phyloP scores from a whole-genome alignment of 805 yeast species.

The Cyberlindnera mycetangii region DNA sequence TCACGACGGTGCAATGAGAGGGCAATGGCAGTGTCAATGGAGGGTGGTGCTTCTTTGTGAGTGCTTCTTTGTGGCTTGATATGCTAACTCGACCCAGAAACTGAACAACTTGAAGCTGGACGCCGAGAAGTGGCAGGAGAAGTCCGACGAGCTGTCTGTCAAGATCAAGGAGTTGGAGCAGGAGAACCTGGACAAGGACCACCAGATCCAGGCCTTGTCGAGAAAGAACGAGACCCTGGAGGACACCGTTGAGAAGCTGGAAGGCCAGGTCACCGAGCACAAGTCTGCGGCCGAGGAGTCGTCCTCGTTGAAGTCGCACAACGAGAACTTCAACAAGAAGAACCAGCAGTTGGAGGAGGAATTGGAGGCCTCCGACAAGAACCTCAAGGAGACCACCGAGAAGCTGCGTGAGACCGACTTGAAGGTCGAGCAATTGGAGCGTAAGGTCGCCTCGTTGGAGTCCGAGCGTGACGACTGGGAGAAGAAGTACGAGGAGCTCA shows the following conservation, averaged over 20 bases:
- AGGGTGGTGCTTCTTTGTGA: too few relatives aligned
- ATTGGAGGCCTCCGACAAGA: constrained; percentile 84
- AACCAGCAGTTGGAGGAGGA: constrained; percentile 86
- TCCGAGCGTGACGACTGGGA: constrained; percentile 90
- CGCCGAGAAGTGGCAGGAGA: constrained; percentile 96
- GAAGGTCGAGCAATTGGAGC: constrained; percentile 93
- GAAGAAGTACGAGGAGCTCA: constrained; percentile 84
- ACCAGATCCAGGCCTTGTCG: constrained; percentile 88
- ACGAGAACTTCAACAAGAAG: constrained; percentile 89
- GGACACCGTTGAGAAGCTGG: constrained; percentile 71
- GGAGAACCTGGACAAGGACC: constrained; percentile 87
- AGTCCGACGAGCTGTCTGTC: constrained; percentile 81
- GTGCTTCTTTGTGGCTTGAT: too few relatives aligned
- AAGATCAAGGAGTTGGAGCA: constrained; percentile 90
- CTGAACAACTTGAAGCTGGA: constrained; percentile 86
- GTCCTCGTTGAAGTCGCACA: constrained; percentile 79
- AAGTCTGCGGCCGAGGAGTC: constrained; percentile 91
- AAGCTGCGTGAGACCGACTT: constrained; percentile 94
- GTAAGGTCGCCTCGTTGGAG: constrained; percentile 89
- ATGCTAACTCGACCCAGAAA: too few relatives aligned
- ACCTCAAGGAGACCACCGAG: constrained; percentile 88
- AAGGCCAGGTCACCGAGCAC: constrained; percentile 66
- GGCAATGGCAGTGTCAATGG: too few relatives aligned
- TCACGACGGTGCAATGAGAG: too few relatives aligned
- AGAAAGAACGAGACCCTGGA: constrained; percentile 91